phyloP scores from a whole-genome alignment of 257 asterid species.

The Fraxinus americana region DNA sequence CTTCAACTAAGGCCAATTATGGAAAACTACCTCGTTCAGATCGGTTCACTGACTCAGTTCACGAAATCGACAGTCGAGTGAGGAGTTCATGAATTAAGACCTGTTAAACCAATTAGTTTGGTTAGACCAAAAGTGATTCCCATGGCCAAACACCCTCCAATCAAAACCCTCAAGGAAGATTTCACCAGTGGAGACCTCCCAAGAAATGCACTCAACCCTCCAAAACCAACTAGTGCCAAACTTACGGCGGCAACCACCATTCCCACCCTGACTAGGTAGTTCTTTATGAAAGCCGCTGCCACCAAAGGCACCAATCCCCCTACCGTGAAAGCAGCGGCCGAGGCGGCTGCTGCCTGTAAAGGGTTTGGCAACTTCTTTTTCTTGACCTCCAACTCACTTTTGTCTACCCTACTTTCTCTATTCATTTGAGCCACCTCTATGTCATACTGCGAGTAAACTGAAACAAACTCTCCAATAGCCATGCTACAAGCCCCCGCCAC shows the following conservation, averaged over 20 bases:
- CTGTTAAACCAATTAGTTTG: slow-evolving; percentile 15
- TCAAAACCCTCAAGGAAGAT: slow-evolving; percentile 16
- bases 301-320: slow-evolving; percentile 70
- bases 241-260: slow-evolving; percentile 20
- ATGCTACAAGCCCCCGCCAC: slow-evolving; percentile 78
- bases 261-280: neutral
- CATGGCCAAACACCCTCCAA: slow-evolving; percentile 26
- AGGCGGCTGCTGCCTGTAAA: slow-evolving; percentile 55
- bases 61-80: neutral
- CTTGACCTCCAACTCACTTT: slow-evolving; percentile 5
- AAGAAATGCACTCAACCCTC: slow-evolving; percentile 20
- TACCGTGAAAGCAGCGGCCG: slow-evolving; percentile 56
- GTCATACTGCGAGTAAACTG: slow-evolving; percentile 70
- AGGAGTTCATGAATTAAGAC: neutral
- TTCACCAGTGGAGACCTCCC: slow-evolving; percentile 20
- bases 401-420: slow-evolving; percentile 24
- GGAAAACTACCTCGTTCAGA: neutral
- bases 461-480: slow-evolving; percentile 81
- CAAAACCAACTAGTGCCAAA: slow-evolving; percentile 22
- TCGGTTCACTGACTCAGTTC: no score
- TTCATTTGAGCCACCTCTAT: slow-evolving; percentile 58
- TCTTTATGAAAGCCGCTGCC: slow-evolving; percentile 48
- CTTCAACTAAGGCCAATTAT: neutral
- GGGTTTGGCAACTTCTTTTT: slow-evolving; percentile 56
- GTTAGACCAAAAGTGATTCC: slow-evolving; percentile 23